Evolutionary conservation across 805 yeast genomes (phyloP).

Genomic region (Schizosaccharomyces octosporus): DNA sequence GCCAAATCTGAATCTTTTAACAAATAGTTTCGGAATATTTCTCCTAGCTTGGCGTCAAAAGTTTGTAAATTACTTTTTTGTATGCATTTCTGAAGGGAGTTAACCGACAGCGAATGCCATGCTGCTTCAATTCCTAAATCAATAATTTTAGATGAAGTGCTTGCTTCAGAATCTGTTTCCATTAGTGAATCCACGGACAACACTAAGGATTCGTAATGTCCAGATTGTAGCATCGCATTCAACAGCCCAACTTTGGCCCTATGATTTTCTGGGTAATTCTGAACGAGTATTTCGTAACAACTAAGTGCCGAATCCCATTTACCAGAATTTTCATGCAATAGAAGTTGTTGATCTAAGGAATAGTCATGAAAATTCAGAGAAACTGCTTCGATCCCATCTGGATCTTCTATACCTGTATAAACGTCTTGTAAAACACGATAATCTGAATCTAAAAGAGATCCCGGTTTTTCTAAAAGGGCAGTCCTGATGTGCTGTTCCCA

Average conservation of each 20-base stretch:
- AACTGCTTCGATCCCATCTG: constrained; percentile 74
- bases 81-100: not conserved
- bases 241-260: constrained; percentile 29
- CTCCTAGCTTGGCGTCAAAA: not conserved
- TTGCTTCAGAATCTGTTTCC: not conserved
- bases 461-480: constrained; percentile 11
- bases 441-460: constrained; percentile 11
- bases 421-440: constrained; percentile 32
- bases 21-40: not conserved
- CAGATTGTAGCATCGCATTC: constrained; percentile 51
- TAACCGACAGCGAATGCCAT: constrained; percentile 12
- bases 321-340: constrained; percentile 61
- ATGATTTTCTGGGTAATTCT: constrained; percentile 10
- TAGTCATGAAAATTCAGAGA: constrained; percentile 42
- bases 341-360: constrained; percentile 47
- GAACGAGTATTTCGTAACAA: constrained; percentile 38
- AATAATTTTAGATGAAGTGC: not conserved
- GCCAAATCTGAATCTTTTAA: not conserved
- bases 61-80: not conserved
- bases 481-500: constrained; percentile 49
- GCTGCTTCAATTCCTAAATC: constrained; percentile 27
- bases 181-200: not conserved
- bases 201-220: constrained; percentile 32
- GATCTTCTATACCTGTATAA: constrained; percentile 70
- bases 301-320: constrained; percentile 75